Conservation (phyloP, 345 rosid species). For the Melaleuca quinquenervia region DNA sequence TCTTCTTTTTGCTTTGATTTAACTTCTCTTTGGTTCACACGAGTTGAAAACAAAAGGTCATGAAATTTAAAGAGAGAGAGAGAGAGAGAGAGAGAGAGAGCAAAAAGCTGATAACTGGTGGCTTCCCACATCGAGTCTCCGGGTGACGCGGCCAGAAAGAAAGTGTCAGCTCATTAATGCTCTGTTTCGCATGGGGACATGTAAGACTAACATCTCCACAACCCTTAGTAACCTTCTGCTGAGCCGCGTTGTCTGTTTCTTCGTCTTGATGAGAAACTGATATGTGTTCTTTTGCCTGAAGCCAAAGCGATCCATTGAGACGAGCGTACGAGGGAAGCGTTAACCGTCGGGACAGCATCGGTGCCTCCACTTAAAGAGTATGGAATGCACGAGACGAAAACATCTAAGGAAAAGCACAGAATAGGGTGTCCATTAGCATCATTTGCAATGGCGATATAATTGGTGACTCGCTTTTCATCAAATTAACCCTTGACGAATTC, state of each 20-base stretch:
- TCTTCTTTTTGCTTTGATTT: background rate
- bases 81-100: background rate
- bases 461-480: background rate
- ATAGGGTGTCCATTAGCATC: background rate
- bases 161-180: background rate
- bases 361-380: background rate
- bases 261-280: background rate
- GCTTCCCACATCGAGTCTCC: background rate
- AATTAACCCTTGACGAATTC: background rate
- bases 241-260: background rate
- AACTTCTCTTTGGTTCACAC: background rate
- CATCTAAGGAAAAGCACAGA: background rate
- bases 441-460: background rate
- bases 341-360: background rate
- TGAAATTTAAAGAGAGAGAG: background rate
- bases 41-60: background rate
- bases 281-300: background rate
- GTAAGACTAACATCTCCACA: background rate
- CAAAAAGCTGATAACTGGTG: background rate
- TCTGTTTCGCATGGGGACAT: background rate
- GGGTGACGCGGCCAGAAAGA: background rate
- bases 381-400: background rate
- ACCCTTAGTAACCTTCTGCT: background rate
- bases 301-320: background rate
- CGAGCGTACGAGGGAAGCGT: background rate